Conservation (phyloP, 139 green algal genomes). For the Chlorella sp. region DNA sequence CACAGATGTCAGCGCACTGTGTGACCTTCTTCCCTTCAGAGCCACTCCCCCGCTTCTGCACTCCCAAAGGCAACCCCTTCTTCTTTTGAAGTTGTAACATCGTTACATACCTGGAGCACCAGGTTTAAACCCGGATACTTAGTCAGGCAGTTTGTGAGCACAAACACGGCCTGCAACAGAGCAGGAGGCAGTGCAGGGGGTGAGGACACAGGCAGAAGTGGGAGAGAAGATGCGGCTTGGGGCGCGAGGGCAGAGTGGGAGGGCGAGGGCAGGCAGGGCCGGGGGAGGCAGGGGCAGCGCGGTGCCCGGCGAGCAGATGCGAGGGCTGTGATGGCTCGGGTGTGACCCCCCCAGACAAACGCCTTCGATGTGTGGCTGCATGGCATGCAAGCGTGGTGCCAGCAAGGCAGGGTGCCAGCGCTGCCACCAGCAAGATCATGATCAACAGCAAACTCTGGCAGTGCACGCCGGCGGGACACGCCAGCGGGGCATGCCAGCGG, state of each 20-base stretch:
- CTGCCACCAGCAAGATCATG: no score
- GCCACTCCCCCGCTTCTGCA: no score
- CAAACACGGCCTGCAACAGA: conserved; percentile 2
- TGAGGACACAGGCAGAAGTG: background rate
- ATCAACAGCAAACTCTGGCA: no score
- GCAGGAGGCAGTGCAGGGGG: background rate
- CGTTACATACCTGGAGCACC: conserved; percentile 48
- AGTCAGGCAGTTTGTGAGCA: conserved; percentile 51
- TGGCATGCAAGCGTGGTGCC: background rate
- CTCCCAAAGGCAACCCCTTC: background rate
- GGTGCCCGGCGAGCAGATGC: background rate
- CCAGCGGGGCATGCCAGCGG: no score
- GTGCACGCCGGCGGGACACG: conserved; percentile 8
- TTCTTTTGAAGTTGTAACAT: background rate
- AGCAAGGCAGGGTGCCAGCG: no score
- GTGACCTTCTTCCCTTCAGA: no score
- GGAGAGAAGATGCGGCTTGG: no score
- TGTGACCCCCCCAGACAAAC: no score
- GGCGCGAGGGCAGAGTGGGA: no score
- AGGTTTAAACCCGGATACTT: conserved; percentile 50
- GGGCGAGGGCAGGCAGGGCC: background rate
- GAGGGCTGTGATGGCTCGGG: no score
- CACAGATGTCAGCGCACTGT: background rate
- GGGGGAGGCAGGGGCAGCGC: background rate
- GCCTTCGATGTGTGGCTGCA: no score